Base-by-base conservation (phyloP, 106 monocot genomes). In the Narthecium ossifragum region DNA sequence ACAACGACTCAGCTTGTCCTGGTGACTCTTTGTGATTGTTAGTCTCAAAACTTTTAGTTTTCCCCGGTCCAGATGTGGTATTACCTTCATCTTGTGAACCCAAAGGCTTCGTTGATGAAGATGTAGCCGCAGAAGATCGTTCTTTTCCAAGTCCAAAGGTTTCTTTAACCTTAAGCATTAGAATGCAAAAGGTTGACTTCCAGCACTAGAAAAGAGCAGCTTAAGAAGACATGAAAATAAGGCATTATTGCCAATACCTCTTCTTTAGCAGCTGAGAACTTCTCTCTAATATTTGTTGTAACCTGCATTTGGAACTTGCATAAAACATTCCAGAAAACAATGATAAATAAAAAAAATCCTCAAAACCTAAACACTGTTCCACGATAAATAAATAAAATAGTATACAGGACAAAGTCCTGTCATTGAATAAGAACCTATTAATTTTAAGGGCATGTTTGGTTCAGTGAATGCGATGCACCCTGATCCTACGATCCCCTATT, bases 261-360 rank as follows among this genome's bases (percentile, higher is more conserved):
- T 59, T 83, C 87, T 72, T 56, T 88, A 43, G 87, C 87, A 65
- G 72, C 79, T 18, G 82, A 53, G 18, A 88, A 61, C 55, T 79
- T 82, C 59, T 79, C 87, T 63, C 76, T 83, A 23, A 83, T 61
- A 76, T 75, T 78, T 70, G 56, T 57, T 18, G 81, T 69, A 49
- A 86, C 78, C 86, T 86, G 57, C 34, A 69, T 57, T 14, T 8
- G 21, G 21, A 32, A 21, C 31, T 28, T 33, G 56, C 31, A 15
- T 32, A 20, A 57, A 32, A 14, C 32, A 8, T 57, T 57, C 8
- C 31, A 57, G 21, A 18, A 20, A 57, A 32, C 32, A 32, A 32
- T 31, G 31, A 57, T 17, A 32, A 30, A 32, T 1, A 6, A 12
- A 15, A 20, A n/a, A 31, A 6, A 20, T 15, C 17, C 2, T 5